A percentile compares a stretch with the other conserved stretches of the same genome.
Conservation (phyloP, 1,284 basidiomycete species). For the Rhizoctonia solani region DNA sequence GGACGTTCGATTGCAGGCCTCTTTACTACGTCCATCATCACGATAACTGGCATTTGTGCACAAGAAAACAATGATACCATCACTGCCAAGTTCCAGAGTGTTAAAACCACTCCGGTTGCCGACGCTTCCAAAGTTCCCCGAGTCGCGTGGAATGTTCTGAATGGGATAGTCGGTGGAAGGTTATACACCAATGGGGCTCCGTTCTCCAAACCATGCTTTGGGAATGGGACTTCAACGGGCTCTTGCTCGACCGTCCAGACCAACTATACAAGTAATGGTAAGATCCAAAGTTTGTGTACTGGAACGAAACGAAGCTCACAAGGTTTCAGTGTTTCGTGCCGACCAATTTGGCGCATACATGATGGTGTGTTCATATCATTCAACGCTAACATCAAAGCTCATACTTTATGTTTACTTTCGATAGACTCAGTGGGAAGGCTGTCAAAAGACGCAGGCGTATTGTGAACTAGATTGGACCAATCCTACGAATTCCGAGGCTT, state of each 20-base stretch:
- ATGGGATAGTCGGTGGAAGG: conserved; percentile 17
- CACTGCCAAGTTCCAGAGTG: conserved; percentile 25
- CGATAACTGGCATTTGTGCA: neutral
- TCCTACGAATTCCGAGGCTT: conserved; percentile 10
- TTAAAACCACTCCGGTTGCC: neutral
- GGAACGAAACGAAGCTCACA: neutral
- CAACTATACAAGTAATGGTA: conserved; percentile 22
- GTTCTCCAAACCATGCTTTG: conserved; percentile 20
- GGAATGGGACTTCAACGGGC: conserved; percentile 15
- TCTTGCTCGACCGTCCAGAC: conserved; percentile 17
- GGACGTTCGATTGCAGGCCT: conserved; percentile 4
- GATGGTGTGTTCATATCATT: neutral
- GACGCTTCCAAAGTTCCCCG: conserved; percentile 9
- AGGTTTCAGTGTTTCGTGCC: conserved; percentile 12
- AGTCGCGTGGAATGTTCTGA: conserved; percentile 8
- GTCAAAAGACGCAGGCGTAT: conserved; percentile 18
- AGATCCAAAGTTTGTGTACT: no score
- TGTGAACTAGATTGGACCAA: conserved; percentile 29
- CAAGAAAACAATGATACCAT: conserved; percentile 15
- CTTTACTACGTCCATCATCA: neutral
- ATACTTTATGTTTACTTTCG: neutral
- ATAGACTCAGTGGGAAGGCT: conserved; percentile 29
- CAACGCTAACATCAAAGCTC: neutral
- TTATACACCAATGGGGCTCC: conserved; percentile 26
- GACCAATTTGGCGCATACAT: conserved; percentile 22